Base-by-base conservation (phyloP, 2,329 filamentous ascomycete genomes). In the Onygenales sp. region DNA sequence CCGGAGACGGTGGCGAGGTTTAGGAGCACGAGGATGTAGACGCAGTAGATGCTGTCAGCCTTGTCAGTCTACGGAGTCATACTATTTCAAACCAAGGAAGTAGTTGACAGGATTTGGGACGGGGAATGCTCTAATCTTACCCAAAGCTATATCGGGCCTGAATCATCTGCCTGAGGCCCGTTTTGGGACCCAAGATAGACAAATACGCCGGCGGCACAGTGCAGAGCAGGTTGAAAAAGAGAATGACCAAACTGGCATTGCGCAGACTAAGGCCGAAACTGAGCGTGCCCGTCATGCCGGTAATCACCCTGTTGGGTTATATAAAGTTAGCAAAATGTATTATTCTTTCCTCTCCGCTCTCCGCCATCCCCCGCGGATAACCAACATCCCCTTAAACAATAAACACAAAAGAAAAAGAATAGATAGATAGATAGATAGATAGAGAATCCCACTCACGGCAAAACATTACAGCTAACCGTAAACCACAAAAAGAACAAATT, bases 1-100 rank as follows among this genome's bases (percentile, higher is more conserved):
- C 82, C 82, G 2, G 84, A 71, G 61, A 85, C 72, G 21, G 83
- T 77, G 44, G 85, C 76, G 46, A 85, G 70, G 60, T 84, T 85
- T 54, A 86, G 69, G 21, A 85, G 61, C 11, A 83, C 81, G 36
- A 84, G 76, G 7, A 86, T 66, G 65, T 84, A 85, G n/a, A 57
- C 55, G 11, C 57, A 49, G 46, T 59, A 59, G 39, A 57, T 9
- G 11, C 57, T 59, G 43, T 11, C 33, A 49, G 6, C 14, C 5
- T 7, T 11, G 39, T 14, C 4, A 33, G 7, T 14, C 32, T 53
- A 27, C 21, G 5, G 5, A 3, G 21, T 5, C 21, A 27, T 27
- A 14, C 36, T 5, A 39, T 5, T 3, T 3, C 13, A 27, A 27
- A 27, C 3, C 5, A 5, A 27, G 5, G 21, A 2, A 27, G 5